Evolutionary conservation across 2,329 filamentous ascomycete genomes (phyloP), one percentile per base, ranked within the genome.

Genomic region (Colletotrichum brevisporum): DNA sequence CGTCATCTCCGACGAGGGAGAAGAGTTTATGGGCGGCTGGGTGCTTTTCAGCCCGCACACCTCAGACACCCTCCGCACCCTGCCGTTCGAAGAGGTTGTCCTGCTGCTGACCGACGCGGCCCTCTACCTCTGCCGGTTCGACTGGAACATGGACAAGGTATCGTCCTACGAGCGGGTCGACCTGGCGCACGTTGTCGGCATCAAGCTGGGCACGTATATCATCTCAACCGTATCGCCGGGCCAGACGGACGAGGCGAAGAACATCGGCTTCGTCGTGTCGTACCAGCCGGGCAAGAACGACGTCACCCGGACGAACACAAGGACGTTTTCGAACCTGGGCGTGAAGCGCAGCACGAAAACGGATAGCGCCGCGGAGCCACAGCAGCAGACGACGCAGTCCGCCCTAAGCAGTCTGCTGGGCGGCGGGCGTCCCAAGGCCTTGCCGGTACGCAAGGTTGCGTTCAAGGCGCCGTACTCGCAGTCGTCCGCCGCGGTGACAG

Each of bases 111-210:
- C 96, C 0, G 92, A 97, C 72, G 86, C 87, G 0, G 95, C 94
- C 0, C 79, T 98, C 3, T 98, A 98, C 77, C 90, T 94, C 70
- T 98, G 95, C 78, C 90, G 93, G 15, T 95, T 98, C 74, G 94
- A 98, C 79, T 98, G 95, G 94, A 92, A 93, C 71, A 91, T 94
- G 8, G 96, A 98, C 81, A 98, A 98, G 78, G 93, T 99, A 1
- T 91, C 92, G 13, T 94, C 92, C 0, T 98, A 98, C 78, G 95
- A 98, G 81, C 88, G 95, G 8, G 90, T 98, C 15, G 90, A 92
- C 67, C 85, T 98, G 8, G 86, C 88, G 21, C 92, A 94, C 66
- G 84, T 99, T 43, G 86, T 88, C 1, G 86, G 87, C 26, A 89
- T 99, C 74, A 91, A 90, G 76, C 89, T 91, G 69, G 96, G 96